Percentiles rank a stretch among this genome's conserved stretches.
Conservation (phyloP, 2,329 filamentous ascomycete species). For the Didymella sp. region DNA sequence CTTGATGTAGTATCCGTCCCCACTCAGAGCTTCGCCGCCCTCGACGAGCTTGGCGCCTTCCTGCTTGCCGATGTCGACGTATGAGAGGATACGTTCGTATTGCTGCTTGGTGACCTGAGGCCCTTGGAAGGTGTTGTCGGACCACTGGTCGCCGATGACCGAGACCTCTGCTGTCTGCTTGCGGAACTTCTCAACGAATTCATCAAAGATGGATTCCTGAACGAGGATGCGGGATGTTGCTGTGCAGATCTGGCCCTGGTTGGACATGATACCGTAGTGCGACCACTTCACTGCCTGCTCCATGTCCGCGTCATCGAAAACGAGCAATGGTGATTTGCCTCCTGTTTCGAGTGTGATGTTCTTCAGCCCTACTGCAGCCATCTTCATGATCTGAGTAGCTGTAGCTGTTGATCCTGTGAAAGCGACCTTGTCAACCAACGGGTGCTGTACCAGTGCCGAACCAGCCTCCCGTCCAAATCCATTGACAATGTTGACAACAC, state of each 20-base stretch:
- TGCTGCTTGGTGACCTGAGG: constrained; percentile 56
- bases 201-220: constrained; percentile 43
- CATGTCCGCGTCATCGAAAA: constrained; percentile 56
- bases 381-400: constrained; percentile 65
- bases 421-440: constrained; percentile 73
- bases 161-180: constrained; percentile 47
- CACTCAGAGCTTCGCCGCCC: constrained; percentile 57
- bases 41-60: constrained; percentile 59
- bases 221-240: constrained; percentile 49
- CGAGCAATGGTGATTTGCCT: constrained; percentile 54
- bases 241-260: constrained; percentile 51
- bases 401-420: constrained; percentile 78
- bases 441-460: constrained; percentile 67
- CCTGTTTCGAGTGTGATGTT: constrained; percentile 54
- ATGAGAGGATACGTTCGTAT: constrained; percentile 54
- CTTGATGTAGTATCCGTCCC: constrained; percentile 44
- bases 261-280: constrained; percentile 46
- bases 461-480: constrained; percentile 67
- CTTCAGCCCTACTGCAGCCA: constrained; percentile 50
- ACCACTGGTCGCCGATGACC: constrained; percentile 47
- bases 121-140: constrained; percentile 52
- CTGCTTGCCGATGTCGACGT: constrained; percentile 53
- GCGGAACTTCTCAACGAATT: constrained; percentile 48
- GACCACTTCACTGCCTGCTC: constrained; percentile 51
- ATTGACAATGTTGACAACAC: constrained; percentile 53